phyloP scores from a whole-genome alignment of 352 stramenopile genomes.

The Phytopythium vexans region DNA sequence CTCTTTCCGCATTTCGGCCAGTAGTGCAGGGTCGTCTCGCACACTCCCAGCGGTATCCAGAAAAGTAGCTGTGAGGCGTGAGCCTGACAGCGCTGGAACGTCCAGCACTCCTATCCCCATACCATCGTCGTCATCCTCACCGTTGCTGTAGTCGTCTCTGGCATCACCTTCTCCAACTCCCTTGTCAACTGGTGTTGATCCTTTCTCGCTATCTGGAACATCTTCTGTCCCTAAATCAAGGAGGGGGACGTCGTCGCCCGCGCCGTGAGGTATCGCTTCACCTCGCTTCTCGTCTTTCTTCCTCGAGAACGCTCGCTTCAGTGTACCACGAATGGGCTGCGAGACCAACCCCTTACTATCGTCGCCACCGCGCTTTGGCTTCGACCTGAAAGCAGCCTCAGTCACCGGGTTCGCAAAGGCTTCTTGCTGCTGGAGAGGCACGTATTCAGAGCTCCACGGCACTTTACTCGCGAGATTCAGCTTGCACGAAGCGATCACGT shows the following conservation, averaged over 20 bases:
- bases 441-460: constrained; percentile 63
- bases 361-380: background rate
- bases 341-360: too few species aligned
- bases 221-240: background rate
- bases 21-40: constrained; percentile 41
- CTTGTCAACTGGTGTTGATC: background rate
- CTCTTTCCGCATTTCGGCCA: constrained; percentile 39
- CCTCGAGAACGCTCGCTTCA: background rate
- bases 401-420: constrained; percentile 46
- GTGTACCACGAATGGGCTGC: background rate
- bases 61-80: constrained; percentile 9
- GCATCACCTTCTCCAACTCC: constrained; percentile 9
- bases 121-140: constrained; percentile 35
- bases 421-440: constrained; percentile 21
- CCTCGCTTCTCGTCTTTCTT: constrained; percentile 7
- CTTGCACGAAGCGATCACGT: constrained; percentile 46
- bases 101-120: constrained; percentile 55
- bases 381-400: background rate
- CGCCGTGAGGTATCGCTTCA: background rate
- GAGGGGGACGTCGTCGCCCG: background rate
- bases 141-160: constrained; percentile 7
- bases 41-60: background rate
- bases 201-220: background rate
- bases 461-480: constrained; percentile 60
- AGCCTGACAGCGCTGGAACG: constrained; percentile 23